Percentiles rank a stretch among this genome's conserved stretches.
Conservation (phyloP, 306 rosid species). For the Cucurbita maxima region DNA sequence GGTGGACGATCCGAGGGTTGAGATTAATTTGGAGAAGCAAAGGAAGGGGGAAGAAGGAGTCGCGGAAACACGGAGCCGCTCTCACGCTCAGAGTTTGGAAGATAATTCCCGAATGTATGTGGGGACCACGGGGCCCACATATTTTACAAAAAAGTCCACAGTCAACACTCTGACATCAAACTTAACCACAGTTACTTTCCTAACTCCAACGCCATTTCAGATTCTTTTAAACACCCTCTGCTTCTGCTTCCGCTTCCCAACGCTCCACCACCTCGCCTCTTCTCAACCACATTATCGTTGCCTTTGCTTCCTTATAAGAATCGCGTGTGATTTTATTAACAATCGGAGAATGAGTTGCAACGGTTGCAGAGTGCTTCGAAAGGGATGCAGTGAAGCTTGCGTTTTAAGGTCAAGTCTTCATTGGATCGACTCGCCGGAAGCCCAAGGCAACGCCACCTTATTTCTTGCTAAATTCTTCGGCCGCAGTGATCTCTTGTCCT, state of each 20-base stretch:
- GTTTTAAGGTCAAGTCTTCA: constrained; percentile 35
- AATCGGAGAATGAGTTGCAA: constrained; percentile 51
- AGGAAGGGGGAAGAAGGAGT: not conserved
- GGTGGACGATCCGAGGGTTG: not conserved
- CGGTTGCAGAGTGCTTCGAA: constrained; percentile 60
- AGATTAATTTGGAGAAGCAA: too few species aligned
- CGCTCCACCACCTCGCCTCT: not conserved
- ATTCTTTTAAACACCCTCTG: not conserved
- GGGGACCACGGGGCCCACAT: not conserved
- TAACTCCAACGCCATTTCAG: not conserved
- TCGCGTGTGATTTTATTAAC: not conserved
- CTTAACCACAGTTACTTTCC: constrained; percentile 17
- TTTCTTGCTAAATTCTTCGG: constrained; percentile 68
- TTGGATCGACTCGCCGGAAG: constrained; percentile 44
- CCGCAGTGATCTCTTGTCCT: constrained; percentile 51
- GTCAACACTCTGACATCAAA: constrained; percentile 7
- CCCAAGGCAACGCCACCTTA: constrained; percentile 55
- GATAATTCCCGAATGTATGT: constrained; percentile 10
- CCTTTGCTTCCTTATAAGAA: not conserved
- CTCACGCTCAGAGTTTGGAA: constrained; percentile 50
- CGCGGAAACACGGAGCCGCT: constrained; percentile 71
- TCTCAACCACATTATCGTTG: not conserved
- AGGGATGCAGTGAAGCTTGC: constrained; percentile 51
- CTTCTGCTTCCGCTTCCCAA: not conserved
- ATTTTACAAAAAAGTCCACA: not conserved